These are phyloP conservation scores for Eucommia ulmoides DNA, from an alignment of 257 asterid genomes.

Conservation along the genomic window DNA sequence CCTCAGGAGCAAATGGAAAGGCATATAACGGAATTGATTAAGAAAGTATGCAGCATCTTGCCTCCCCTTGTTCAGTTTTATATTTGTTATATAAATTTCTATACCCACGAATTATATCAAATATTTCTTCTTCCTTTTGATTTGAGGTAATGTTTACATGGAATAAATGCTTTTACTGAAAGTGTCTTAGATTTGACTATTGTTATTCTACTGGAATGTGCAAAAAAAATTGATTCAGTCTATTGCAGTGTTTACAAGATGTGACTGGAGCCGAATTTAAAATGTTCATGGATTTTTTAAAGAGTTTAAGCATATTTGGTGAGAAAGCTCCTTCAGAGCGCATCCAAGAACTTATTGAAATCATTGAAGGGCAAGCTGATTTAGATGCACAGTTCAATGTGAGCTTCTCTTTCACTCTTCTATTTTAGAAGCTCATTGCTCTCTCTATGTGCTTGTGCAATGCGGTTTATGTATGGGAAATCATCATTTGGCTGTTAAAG, in stretches of 20 bases:
- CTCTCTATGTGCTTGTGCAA: neutral
- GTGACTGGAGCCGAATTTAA: constrained; percentile 95
- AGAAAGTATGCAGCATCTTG: constrained; percentile 34
- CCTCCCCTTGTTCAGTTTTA: neutral
- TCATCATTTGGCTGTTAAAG: no score
- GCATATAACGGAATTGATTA: constrained; percentile 79
- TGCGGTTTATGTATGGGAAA: no score
- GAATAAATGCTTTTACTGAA: neutral
- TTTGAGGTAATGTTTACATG: no score
- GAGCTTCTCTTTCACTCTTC: constrained; percentile 15
- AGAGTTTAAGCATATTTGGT: constrained; percentile 68
- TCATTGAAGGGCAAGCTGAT: constrained; percentile 93
- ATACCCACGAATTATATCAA: neutral
- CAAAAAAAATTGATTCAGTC: constrained; percentile 8
- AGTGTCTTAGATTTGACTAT: constrained; percentile 2
- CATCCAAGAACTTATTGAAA: constrained; percentile 73
- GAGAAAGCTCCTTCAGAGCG: constrained; percentile 67
- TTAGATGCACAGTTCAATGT: constrained; percentile 79
- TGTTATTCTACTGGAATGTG: constrained; percentile 8
- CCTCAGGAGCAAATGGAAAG: constrained; percentile 89
- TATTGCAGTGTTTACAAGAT: constrained; percentile 83
- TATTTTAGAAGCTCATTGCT: constrained; percentile 1
- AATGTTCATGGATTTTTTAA: constrained; percentile 83
- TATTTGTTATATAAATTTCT: neutral
- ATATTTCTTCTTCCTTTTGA: neutral